These are phyloP conservation scores for Fraxinus pennsylvanica DNA, from an alignment of 257 asterid genomes.

Conservation along the genomic window DNA sequence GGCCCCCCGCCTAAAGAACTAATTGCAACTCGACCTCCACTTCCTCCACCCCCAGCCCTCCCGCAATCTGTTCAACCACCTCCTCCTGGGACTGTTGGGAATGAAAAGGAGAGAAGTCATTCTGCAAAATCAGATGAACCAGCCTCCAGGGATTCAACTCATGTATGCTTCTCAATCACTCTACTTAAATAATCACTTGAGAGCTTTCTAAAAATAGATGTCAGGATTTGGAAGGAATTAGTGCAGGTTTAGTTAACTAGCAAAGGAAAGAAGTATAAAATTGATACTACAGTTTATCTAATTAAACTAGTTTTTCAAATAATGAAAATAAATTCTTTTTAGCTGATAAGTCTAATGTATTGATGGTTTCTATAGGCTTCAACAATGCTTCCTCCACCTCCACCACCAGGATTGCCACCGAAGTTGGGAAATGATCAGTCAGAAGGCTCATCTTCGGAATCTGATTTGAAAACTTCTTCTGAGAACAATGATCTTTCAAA, in stretches of 20 bases:
- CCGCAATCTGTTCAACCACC: constrained; percentile 66
- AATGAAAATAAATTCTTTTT: not conserved
- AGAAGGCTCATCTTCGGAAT: constrained; percentile 58
- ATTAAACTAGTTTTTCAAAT: not conserved
- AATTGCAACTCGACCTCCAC: constrained; percentile 45
- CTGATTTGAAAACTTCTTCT: constrained; percentile 47
- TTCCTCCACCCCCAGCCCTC: constrained; percentile 63
- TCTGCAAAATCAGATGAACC: constrained; percentile 51
- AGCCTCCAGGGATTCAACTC: constrained; percentile 46
- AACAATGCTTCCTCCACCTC: constrained; percentile 67
- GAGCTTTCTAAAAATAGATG: not conserved
- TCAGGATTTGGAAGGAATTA: not conserved
- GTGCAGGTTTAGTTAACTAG: not conserved
- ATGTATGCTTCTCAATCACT: constrained; percentile 46
- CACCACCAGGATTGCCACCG: constrained; percentile 50
- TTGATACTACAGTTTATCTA: not conserved
- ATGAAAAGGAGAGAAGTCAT: constrained; percentile 45
- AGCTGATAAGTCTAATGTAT: constrained; percentile 28
- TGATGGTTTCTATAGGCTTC: constrained; percentile 46
- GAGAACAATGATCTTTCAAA: constrained; percentile 56
- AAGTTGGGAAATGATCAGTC: constrained; percentile 40
- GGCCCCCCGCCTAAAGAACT: constrained; percentile 90
- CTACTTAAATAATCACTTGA: constrained; percentile 6
- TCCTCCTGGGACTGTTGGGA: constrained; percentile 60
- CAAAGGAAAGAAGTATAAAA: constrained; percentile 7